Evolutionary conservation across 352 stramenopile genomes (phyloP), one percentile per base, ranked within the genome.

Genomic region (Pelagophyceae sp.): DNA sequence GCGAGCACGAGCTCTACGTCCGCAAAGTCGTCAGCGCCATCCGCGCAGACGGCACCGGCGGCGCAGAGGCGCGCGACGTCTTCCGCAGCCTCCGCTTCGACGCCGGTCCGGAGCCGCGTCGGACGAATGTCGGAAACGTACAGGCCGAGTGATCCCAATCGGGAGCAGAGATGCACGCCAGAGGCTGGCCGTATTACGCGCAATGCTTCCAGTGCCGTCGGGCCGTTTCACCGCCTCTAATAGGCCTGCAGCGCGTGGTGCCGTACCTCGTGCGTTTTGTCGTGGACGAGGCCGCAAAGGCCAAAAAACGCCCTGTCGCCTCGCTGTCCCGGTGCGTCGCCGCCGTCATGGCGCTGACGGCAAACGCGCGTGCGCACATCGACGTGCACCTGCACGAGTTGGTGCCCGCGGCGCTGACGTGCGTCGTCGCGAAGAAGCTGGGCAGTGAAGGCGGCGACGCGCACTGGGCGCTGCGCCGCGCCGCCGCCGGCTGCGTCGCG

Each of bases 1-100:
- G 67, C 2, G 67, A 74, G 67, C 67, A 74, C 17, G 67, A 74
- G 67, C 38, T 74, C 20, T 74, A 74, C n/a, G 0, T 74, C 2
- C 33, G 67, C 20, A 58, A 51, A 23, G 67, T 74, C 27, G n/a
- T 37, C 38, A 37, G 58, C 2, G 38, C 67, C 15, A 54, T 74
- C 6, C 33, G 27, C 6, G 67, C 23, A 11, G 58, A 33, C 15
- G 58, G 31, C 23, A 15, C 58, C 58, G 27, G 5, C 27, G 58
- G 31, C 15, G 23, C 5, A 27, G 29, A 15, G 58, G 23, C 29
- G 11, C 35, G 67, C 33, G 35, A 71, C 15, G 67, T 74, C 23
- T 74, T 60, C 38, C 67, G 67, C 2, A 60, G 35, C 2, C n/a
- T 74, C 1, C 2, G 33, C 1, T 20, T 6, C 15, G 67, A 50